A percentile compares a stretch with the other conserved stretches of the same genome.
These are phyloP conservation scores for Triangularia verruculosa DNA, from an alignment of 2,329 filamentous ascomycete species.

Conservation along the genomic window DNA sequence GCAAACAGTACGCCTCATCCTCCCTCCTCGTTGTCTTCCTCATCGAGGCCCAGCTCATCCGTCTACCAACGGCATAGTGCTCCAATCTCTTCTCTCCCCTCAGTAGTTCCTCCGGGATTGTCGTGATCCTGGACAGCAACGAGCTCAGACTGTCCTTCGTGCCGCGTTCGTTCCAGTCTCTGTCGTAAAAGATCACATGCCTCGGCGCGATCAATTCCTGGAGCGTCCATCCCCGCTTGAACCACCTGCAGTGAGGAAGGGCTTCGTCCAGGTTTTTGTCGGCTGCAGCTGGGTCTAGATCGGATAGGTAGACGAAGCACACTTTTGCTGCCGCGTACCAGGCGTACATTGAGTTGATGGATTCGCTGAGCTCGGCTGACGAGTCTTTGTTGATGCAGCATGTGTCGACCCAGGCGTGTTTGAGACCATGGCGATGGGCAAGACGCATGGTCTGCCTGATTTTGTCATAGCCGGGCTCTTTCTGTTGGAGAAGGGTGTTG, in stretches of 20 bases:
- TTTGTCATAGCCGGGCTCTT: not conserved
- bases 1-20: constrained; percentile 17
- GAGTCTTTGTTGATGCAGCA: not conserved
- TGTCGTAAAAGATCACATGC: not conserved
- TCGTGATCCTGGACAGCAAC: not conserved
- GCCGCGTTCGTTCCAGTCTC: not conserved
- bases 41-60: constrained; percentile 14
- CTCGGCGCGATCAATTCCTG: not conserved
- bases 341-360: not conserved
- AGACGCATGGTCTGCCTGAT: not conserved
- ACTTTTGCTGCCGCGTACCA: not conserved
- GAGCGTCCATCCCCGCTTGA: not conserved
- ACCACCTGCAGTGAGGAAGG: not conserved
- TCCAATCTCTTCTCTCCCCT: not conserved
- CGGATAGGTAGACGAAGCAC: not conserved
- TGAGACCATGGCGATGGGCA: not conserved
- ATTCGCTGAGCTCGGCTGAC: not conserved
- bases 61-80: not conserved
- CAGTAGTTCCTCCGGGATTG: not conserved
- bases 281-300: not conserved
- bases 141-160: not conserved
- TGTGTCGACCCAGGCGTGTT: not conserved
- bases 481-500: not conserved
- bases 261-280: not conserved
- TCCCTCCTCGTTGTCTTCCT: constrained; percentile 8